phyloP scores from a whole-genome alignment of 768 basidiomycete species.

The Mycena haematopus region DNA sequence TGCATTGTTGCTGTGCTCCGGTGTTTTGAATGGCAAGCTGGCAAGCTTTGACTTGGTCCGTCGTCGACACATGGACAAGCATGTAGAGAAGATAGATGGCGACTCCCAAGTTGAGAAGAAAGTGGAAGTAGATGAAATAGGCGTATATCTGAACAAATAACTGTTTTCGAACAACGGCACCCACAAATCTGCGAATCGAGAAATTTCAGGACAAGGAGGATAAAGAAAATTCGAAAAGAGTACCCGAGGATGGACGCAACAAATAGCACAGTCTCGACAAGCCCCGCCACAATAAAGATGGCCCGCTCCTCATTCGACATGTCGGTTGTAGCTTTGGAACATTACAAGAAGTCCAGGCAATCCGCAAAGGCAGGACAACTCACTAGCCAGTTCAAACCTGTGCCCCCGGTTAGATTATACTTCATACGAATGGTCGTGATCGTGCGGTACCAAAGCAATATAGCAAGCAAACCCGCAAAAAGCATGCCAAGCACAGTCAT shows the following conservation, averaged over 20 bases:
- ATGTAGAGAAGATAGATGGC: conserved; percentile 58
- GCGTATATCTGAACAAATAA: conserved; percentile 62
- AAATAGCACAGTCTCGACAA: conserved; percentile 61
- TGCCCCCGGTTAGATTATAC: too few relatives aligned
- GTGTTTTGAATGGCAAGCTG: conserved; percentile 48
- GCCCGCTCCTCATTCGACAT: conserved; percentile 43
- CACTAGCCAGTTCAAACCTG: conserved; percentile 64
- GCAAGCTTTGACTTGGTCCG: conserved; percentile 53
- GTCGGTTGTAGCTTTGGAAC: conserved; percentile 40
- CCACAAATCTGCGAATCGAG: conserved; percentile 55
- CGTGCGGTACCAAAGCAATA: conserved; percentile 49
- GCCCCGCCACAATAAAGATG: conserved; percentile 55
- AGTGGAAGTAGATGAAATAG: conserved; percentile 63
- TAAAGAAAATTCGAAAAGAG: conserved; percentile 23
- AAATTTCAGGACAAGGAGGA: conserved; percentile 3
- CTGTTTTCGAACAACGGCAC: conserved; percentile 68
- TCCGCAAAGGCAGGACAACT: conserved; percentile 33
- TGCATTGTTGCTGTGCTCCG: conserved; percentile 52
- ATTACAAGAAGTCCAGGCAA: background rate
- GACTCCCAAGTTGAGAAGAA: conserved; percentile 59
- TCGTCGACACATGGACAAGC: conserved; percentile 52
- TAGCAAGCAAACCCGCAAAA: conserved; percentile 57
- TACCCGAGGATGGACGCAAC: conserved; percentile 64
- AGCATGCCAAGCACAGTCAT: conserved; percentile 61
- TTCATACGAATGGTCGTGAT: too few relatives aligned